phyloP scores from a whole-genome alignment of 192 early-diverging fungal genomes.

The Pilobolus umbonatus region DNA sequence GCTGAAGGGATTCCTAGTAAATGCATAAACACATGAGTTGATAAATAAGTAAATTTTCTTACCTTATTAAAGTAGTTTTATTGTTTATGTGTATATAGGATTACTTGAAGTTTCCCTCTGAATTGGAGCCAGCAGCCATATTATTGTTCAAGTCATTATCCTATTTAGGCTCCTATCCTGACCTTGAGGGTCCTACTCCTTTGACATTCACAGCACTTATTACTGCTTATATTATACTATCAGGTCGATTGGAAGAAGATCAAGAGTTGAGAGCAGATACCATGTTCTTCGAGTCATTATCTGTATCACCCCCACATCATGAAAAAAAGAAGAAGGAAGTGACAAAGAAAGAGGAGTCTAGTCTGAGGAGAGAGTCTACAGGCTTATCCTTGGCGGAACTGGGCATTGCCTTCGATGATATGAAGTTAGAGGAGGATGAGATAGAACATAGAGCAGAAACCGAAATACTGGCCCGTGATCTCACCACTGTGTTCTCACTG shows the following conservation, averaged over 20 bases:
- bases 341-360: background rate
- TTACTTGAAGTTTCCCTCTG: slow-evolving; percentile 18
- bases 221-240: slow-evolving; percentile 22
- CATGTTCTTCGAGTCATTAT: slow-evolving; percentile 21
- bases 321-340: background rate
- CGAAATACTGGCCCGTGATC: slow-evolving; percentile 10
- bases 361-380: background rate
- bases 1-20: slow-evolving; percentile 27
- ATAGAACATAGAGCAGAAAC: background rate
- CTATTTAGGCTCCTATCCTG: slow-evolving; percentile 28
- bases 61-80: background rate
- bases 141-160: slow-evolving; percentile 35
- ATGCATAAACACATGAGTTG: background rate
- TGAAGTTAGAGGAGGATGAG: background rate
- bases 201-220: slow-evolving; percentile 22
- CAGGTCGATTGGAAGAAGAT: slow-evolving; percentile 18
- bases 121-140: slow-evolving; percentile 27
- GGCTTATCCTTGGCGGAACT: slow-evolving; percentile 26
- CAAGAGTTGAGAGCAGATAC: slow-evolving; percentile 6
- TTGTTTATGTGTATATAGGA: slow-evolving; percentile 6
- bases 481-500: slow-evolving; percentile 14
- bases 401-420: slow-evolving; percentile 22
- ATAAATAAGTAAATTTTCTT: background rate
- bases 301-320: slow-evolving; percentile 11
- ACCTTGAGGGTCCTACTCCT: slow-evolving; percentile 21